Conservation (phyloP, 2,329 filamentous ascomycete genomes). For the Aspergillus pseudoviridinutans region DNA sequence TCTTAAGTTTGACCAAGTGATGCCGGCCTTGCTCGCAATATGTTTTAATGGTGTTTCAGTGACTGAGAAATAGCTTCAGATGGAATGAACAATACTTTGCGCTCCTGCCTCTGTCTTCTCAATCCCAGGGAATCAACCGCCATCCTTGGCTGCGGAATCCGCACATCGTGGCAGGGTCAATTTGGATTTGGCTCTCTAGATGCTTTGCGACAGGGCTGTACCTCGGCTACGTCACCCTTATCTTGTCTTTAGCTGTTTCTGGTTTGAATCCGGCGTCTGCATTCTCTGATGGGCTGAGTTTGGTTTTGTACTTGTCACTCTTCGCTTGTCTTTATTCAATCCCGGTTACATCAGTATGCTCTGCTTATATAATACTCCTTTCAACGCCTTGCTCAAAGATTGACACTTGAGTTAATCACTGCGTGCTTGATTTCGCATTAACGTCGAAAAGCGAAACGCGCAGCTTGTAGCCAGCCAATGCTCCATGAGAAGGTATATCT, state of each 20-base stretch:
- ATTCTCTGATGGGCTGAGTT: constrained; percentile 28
- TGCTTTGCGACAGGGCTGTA: constrained; percentile 22
- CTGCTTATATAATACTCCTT: constrained; percentile 32
- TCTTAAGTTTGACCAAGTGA: constrained; percentile 1
- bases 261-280: constrained; percentile 31
- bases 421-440: constrained; percentile 1
- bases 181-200: constrained; percentile 30
- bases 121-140: constrained; percentile 9
- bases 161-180: constrained; percentile 16
- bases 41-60: constrained; percentile 12
- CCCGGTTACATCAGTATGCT: constrained; percentile 27
- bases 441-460: too few relatives aligned
- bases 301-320: constrained; percentile 20
- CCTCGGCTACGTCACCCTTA: constrained; percentile 24
- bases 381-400: not conserved
- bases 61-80: constrained; percentile 5
- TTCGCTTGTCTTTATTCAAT: constrained; percentile 14
- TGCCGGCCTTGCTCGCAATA: not conserved
- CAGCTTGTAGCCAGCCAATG: too few relatives aligned
- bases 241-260: constrained; percentile 25
- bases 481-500: too few relatives aligned
- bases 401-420: not conserved
- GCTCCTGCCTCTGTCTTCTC: constrained; percentile 6
- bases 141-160: constrained; percentile 10
- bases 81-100: constrained; percentile 4